phyloP scores from a whole-genome alignment of 495 filamentous ascomycete genomes.

The Daldinia bambusicola region DNA sequence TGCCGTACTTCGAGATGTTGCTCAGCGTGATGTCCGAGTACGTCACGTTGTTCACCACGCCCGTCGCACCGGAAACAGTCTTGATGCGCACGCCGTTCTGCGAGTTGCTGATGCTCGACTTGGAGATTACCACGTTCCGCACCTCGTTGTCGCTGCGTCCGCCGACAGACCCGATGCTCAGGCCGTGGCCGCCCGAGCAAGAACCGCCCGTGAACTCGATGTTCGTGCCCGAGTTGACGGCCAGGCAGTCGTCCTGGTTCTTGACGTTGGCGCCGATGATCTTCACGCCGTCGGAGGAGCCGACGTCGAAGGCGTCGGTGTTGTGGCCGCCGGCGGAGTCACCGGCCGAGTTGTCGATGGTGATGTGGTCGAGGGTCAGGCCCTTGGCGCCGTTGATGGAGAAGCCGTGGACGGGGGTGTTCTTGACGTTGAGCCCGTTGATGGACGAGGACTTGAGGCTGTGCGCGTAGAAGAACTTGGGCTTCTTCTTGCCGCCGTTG shows the following conservation, averaged over 20 bases:
- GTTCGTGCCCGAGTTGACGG: slow-evolving; percentile 68
- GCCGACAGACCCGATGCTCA: slow-evolving; percentile 76
- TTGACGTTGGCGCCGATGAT: slow-evolving; percentile 66
- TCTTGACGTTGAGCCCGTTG: slow-evolving; percentile 55
- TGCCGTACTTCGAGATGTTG: slow-evolving; percentile 68
- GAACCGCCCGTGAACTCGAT: slow-evolving; percentile 65
- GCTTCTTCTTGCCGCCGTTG: slow-evolving; percentile 64
- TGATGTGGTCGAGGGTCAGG: slow-evolving; percentile 61
- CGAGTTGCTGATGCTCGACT: slow-evolving; percentile 60
- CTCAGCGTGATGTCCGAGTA: slow-evolving; percentile 69
- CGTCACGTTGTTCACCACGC: slow-evolving; percentile 65
- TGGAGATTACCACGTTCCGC: slow-evolving; percentile 62
- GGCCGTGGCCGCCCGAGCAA: slow-evolving; percentile 71
- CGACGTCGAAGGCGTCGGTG: slow-evolving; percentile 73
- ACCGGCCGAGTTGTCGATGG: slow-evolving; percentile 70
- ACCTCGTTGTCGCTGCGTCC: slow-evolving; percentile 70
- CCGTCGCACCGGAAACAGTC: slow-evolving; percentile 67
- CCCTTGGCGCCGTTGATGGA: slow-evolving; percentile 63
- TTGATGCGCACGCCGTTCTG: slow-evolving; percentile 72
- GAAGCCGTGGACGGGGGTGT: slow-evolving; percentile 72
- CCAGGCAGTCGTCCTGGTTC: slow-evolving; percentile 74
- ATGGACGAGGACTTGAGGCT: slow-evolving; percentile 53
- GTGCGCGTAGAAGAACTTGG: slow-evolving; percentile 65
- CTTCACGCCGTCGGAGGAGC: slow-evolving; percentile 59
- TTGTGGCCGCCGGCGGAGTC: slow-evolving; percentile 71